These are phyloP conservation scores for Artemisia annua DNA, from an alignment of 129 eudicot genomes.

Conservation along the genomic window DNA sequence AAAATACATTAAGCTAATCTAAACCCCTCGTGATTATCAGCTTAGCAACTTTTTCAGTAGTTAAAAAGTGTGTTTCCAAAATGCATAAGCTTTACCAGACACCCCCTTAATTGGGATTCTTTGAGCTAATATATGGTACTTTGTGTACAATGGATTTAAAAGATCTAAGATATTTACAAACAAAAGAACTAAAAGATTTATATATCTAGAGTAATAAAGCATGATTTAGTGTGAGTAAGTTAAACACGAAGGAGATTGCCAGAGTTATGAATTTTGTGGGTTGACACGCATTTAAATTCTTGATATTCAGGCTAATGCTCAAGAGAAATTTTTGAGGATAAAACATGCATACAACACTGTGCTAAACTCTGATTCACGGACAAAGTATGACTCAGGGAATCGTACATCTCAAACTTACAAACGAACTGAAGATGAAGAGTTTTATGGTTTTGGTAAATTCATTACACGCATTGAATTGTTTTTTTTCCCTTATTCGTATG, in stretches of 20 bases:
- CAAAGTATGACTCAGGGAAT: conserved; percentile 52
- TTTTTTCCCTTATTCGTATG: not conserved
- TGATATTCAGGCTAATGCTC: conserved; percentile 67
- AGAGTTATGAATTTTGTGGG: not conserved
- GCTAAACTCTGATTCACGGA: conserved; percentile 62
- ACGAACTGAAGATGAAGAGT: conserved; percentile 66
- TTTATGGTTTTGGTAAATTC: conserved; percentile 82
- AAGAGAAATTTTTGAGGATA: conserved; percentile 90
- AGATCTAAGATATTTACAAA: conserved; percentile 10
- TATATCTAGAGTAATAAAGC: conserved; percentile 6
- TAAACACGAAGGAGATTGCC: not conserved
- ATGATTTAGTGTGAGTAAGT: not conserved
- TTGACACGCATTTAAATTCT: conserved; percentile 19
- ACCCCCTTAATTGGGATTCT: not conserved
- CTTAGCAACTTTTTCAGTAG: too few species aligned
- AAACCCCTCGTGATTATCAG: too few species aligned
- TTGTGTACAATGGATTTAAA: not conserved
- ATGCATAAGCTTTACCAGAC: not conserved
- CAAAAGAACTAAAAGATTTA: not conserved
- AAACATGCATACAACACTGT: conserved; percentile 91
- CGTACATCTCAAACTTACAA: conserved; percentile 50
- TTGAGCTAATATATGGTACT: not conserved
- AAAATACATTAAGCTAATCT: too few species aligned
- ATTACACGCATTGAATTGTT: not conserved
- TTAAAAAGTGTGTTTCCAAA: too few species aligned